Conservation (phyloP, 2,329 filamentous ascomycete species). For the Talaromyces sp. region DNA sequence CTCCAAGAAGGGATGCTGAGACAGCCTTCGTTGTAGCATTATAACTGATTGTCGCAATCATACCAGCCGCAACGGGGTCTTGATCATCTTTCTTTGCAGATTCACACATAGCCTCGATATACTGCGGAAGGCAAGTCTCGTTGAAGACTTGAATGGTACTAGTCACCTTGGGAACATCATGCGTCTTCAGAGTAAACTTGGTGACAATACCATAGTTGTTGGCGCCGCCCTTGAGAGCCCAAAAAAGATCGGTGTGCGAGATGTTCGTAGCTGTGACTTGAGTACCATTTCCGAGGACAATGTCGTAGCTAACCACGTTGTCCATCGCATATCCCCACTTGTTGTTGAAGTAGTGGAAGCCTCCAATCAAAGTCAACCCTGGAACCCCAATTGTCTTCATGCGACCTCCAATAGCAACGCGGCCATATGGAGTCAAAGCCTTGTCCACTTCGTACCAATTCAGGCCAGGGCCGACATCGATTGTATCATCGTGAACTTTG, state of each 20-base stretch:
- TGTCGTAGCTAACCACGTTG: slow-evolving; percentile 36
- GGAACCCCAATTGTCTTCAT: slow-evolving; percentile 39
- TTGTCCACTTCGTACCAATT: slow-evolving; percentile 35
- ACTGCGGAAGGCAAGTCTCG: slow-evolving; percentile 26
- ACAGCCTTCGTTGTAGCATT: slow-evolving; percentile 28
- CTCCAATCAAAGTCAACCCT: slow-evolving; percentile 40
- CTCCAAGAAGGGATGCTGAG: slow-evolving; percentile 33
- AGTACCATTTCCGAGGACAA: slow-evolving; percentile 35
- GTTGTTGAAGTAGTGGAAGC: slow-evolving; percentile 36
- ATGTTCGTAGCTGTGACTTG: slow-evolving; percentile 28
- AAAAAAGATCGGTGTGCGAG: slow-evolving; percentile 36
- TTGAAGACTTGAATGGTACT: slow-evolving; percentile 38
- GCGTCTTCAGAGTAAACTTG: slow-evolving; percentile 31
- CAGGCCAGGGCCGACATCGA: slow-evolving; percentile 31
- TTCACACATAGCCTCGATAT: slow-evolving; percentile 32
- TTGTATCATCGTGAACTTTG: slow-evolving; percentile 24
- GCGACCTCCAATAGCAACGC: slow-evolving; percentile 35
- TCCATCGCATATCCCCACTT: slow-evolving; percentile 39
- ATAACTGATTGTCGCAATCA: slow-evolving; percentile 34
- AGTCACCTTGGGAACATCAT: slow-evolving; percentile 27
- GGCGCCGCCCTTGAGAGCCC: slow-evolving; percentile 40
- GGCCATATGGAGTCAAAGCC: slow-evolving; percentile 28
- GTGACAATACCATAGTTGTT: slow-evolving; percentile 41
- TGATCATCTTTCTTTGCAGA: slow-evolving; percentile 25
- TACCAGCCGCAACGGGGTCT: slow-evolving; percentile 33